Base-by-base conservation (phyloP, 805 yeast species). In the Candida maesae region DNA sequence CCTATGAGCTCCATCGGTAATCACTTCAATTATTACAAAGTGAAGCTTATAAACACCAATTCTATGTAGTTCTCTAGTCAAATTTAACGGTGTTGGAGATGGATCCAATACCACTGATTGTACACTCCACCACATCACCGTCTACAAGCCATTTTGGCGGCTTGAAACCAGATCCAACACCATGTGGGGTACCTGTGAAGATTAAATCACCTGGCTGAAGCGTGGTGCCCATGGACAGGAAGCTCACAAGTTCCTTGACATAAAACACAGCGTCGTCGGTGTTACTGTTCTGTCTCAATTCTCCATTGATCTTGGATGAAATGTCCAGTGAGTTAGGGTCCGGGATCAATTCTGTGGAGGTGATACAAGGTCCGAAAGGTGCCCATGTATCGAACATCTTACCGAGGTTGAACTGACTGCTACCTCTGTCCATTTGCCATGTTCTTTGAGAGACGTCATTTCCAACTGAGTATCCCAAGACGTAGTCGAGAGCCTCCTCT, bases 321-420 rank as follows among this genome's bases (percentile, higher is more conserved):
- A 76, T 60, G 15, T 53, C 51, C 39, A 74, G 58, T n/a, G 50
- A 43, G 35, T 64, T 60, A 9, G 55, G 50, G 33, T 64, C 59
- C 13, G 37, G 35, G 15, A 56, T 47, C 2, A 67, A 40, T 11
- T 48, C 40, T 3, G 66, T 41, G 2, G 73, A 59, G 4, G 73
- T 76, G 35, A 76, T 62, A 7, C 70, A 73, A 5, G 81, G 81
- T 3, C 81, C 81, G 39, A 76, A 53, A 17, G 81, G 81, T 2
- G 79, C 78, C 70, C 72, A 76, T 4, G 70, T 70, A 43, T 76
- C 81, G 49, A 70, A 74, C 69, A 69, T 68, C 58, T 76, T 76
- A 10, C 78, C 76, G 10, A 68, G 56, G 28, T 67, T 59, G 67
- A 75, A 76, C 48, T 76, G 81, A 15, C 76, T 65, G 3, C 79